These are phyloP conservation scores for Wickerhamomyces strasburgensis DNA, from an alignment of 805 yeast genomes.

Conservation along the genomic window DNA sequence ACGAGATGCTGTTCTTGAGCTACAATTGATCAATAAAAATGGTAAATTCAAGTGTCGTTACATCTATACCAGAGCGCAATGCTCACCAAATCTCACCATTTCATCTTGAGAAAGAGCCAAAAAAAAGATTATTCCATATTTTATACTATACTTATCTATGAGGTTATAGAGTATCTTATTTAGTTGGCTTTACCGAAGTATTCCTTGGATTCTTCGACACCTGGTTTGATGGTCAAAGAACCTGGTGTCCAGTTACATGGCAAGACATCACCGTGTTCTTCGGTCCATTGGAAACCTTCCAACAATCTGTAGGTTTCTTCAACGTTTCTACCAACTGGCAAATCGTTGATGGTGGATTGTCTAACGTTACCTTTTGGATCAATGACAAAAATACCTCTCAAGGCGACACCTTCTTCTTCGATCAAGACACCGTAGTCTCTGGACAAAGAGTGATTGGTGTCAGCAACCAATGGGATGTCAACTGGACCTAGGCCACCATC, in stretches of 20 bases:
- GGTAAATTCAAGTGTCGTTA: too few relatives aligned
- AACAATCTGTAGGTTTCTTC: conserved; percentile 96
- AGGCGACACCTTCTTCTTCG: conserved; percentile 94
- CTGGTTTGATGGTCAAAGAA: conserved; percentile 85
- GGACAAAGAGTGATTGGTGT: conserved; percentile 92
- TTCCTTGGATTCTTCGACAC: conserved; percentile 70
- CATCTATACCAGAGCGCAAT: too few relatives aligned
- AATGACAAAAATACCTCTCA: conserved; percentile 96
- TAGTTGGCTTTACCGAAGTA: conserved; percentile 63
- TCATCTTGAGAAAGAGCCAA: too few relatives aligned
- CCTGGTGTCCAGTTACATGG: conserved; percentile 99
- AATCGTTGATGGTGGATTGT: conserved; percentile 97
- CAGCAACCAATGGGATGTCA: conserved; percentile 91
- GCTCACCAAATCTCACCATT: too few relatives aligned
- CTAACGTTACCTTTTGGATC: conserved; percentile 94
- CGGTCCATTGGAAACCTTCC: conserved; percentile 99
- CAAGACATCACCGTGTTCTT: conserved; percentile 98
- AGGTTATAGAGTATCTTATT: too few relatives aligned
- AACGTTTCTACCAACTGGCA: conserved; percentile 98
- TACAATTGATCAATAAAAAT: too few relatives aligned
- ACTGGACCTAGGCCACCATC: conserved; percentile 98
- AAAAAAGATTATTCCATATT: neutral
- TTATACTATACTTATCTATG: neutral
- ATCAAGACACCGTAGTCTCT: conserved; percentile 96
- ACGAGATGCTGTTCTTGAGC: too few relatives aligned